Evolutionary conservation across 345 rosid genomes (phyloP), one percentile per base, ranked within the genome.

Genomic region (Euphorbia lathyris): DNA sequence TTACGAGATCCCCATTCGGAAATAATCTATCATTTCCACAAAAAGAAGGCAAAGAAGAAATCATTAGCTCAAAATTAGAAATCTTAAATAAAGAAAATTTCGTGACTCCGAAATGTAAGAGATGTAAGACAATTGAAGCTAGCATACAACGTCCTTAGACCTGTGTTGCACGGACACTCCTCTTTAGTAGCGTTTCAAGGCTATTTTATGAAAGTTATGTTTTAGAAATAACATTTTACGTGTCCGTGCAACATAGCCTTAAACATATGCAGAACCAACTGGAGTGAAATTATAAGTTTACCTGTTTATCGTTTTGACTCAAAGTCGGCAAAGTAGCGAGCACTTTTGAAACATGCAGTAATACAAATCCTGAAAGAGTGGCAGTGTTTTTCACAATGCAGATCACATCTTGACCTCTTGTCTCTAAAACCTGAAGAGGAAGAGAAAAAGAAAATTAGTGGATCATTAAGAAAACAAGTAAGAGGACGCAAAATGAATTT

Each of bases 231-330:
- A n/a, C n/a, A n/a, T n/a, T n/a, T n/a, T n/a, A n/a, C n/a, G n/a
- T n/a, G n/a, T n/a, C 4, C 38, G 7, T 34, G 7, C 38, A 34
- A 34, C 38, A 34, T 34, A 2, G 38, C n/a, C n/a, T 34, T 34
- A 34, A 3, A 34, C 38, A 34, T 34, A 34, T 34, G 38, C 3
- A 34, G 7, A 7, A 34, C 3, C 38, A 34, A 34, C 38, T 4
- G 65, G 14, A 32, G 0, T 20, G 29, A 20, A 38, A 25, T 5
- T 13, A 27, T 1, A 27, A 48, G 16, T 16, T 6, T 65, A 80
- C 83, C 83, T 72, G 43, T 45, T 80, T 80, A 64, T 80, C 83
- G 16, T 76, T 66, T 20, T 76, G 80, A 23, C 75, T 76, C 65
- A 80, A 65, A 13, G 80, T 76, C 32, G 80, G 77, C 74, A 76